Base-by-base conservation (phyloP, 163 green algal genomes). In the Chlorella variabilis region DNA sequence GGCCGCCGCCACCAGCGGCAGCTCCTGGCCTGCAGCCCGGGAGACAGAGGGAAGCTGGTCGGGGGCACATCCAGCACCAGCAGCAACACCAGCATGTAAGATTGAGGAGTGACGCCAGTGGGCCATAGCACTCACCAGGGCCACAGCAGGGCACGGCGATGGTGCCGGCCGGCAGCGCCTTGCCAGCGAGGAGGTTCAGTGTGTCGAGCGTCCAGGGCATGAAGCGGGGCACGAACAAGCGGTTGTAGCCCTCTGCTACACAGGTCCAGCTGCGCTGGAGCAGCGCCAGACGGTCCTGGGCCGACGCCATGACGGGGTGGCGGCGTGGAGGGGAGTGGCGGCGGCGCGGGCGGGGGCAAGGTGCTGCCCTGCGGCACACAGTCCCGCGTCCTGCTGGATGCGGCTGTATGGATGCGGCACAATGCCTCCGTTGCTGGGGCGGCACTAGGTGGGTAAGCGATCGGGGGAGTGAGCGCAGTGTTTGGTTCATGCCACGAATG, bases 1-100 rank as follows among this genome's bases (percentile, higher is more conserved):
- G 17, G 61, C 48, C 4, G 61, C 65, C 5, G 76, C 76, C 34
- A 82, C 42, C 34, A 82, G 62, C 41, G 65, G 41, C 42, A 82
- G 76, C 65, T 82, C 76, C 23, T 82, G 76, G 33, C 76, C 76
- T 82, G 76, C 45, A 54, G 45, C 45, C 45, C 45, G 45, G 11
- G 45, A n/a, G n/a, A n/a, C 45, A 54, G 45, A 54, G 45, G 45
- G 45, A 54, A 54, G 45, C 45, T 23, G 11, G 11, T 54, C 45
- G 15, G 45, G 11, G 15, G 45, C 45, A n/a, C n/a, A n/a, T n/a
- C n/a, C n/a, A n/a, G n/a, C n/a, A n/a, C n/a, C n/a, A n/a, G n/a
- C n/a, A n/a, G n/a, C n/a, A n/a, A n/a, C n/a, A n/a, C n/a, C n/a
- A n/a, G n/a, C n/a, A n/a, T n/a, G n/a, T n/a, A n/a, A n/a, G n/a